Evolutionary conservation across 2,329 filamentous ascomycete genomes (phyloP), one percentile per base, ranked within the genome.

Genomic region (Ophiostoma tasmaniense): DNA sequence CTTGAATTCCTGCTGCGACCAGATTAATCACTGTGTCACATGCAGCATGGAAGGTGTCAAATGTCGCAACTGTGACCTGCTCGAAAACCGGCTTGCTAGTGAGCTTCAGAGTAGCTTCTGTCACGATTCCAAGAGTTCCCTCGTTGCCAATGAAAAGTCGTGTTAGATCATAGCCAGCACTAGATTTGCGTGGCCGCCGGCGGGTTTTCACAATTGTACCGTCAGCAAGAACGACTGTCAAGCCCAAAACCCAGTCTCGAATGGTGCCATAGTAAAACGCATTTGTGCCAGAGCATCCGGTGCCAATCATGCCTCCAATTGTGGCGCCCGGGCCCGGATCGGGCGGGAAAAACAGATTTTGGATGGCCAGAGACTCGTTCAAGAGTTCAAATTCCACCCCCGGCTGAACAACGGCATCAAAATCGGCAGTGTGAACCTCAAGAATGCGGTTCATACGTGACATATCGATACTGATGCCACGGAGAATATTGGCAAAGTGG

Each of bases 181-280:
- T 93, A 75, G 90, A 93, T 82, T 97, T 97, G 73, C 93, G 86
- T 14, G 93, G 92, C 66, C 93, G 86, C 78, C 96, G 92, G 72
- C 91, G 85, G 11, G 93, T 97, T 82, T 93, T 95, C 79, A 97
- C 89, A 66, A 97, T 79, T 1, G 93, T 96, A 65, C 93, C 93
- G 78, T 97, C 93, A 22, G 93, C 93, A 74, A 97, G 84, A 13
- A 97, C 93, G 4, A 96, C 91, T 0, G 93, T 97, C 73, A 97
- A 80, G 67, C 87, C 90, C 25, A 96, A 80, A 14, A 97, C 93
- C 93, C 93, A 97, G 76, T 97, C 93, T 71, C 91, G 89, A 92
- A 97, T 97, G 1, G 93, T 97, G 71, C 93, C 93, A 77, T 96
- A 97, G 70, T 92, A 85, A 80, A 96, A 96, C 20, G 93, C 89